These are phyloP conservation scores for Fusarium oligoseptatum DNA, from an alignment of 2,329 filamentous ascomycete genomes.

Conservation along the genomic window DNA sequence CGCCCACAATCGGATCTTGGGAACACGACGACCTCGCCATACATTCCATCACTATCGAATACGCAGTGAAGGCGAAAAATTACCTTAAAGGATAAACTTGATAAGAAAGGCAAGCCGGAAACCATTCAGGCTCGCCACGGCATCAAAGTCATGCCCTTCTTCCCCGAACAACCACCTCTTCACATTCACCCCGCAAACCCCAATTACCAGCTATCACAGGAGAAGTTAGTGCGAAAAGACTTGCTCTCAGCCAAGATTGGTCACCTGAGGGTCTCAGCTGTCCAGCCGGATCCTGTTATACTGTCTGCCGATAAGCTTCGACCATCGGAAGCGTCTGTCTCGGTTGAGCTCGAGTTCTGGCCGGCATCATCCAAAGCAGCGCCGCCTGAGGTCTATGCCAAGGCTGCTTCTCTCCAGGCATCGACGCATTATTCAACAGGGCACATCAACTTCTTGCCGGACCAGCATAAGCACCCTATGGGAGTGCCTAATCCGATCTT, in stretches of 20 bases:
- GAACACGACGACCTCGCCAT: slow-evolving; percentile 37
- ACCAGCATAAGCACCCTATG: slow-evolving; percentile 27
- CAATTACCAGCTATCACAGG: slow-evolving; percentile 21
- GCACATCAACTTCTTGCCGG: slow-evolving; percentile 29
- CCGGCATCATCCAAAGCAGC: slow-evolving; percentile 21
- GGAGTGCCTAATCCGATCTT: slow-evolving; percentile 20
- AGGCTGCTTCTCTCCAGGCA: slow-evolving; percentile 28
- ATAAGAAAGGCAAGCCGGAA: not conserved
- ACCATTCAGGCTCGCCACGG: slow-evolving; percentile 5
- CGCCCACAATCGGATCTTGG: slow-evolving; percentile 38
- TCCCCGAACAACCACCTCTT: slow-evolving; percentile 34
- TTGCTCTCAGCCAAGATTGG: slow-evolving; percentile 29
- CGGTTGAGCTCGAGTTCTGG: slow-evolving; percentile 34
- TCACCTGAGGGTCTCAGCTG: slow-evolving; percentile 19
- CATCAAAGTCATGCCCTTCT: slow-evolving; percentile 34
- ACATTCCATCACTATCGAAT: slow-evolving; percentile 23
- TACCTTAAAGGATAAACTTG: not conserved
- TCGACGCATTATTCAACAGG: slow-evolving; percentile 32
- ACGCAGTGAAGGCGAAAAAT: slow-evolving; percentile 25
- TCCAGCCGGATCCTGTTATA: slow-evolving; percentile 26
- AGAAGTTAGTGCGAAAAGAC: slow-evolving; percentile 32
- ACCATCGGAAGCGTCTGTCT: slow-evolving; percentile 11
- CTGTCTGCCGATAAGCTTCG: slow-evolving; percentile 32
- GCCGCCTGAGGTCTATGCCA: slow-evolving; percentile 26
- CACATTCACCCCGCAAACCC: slow-evolving; percentile 21